Evolutionary conservation across 148 eudicot genomes (phyloP).

Genomic region (Limonium bicolor): DNA sequence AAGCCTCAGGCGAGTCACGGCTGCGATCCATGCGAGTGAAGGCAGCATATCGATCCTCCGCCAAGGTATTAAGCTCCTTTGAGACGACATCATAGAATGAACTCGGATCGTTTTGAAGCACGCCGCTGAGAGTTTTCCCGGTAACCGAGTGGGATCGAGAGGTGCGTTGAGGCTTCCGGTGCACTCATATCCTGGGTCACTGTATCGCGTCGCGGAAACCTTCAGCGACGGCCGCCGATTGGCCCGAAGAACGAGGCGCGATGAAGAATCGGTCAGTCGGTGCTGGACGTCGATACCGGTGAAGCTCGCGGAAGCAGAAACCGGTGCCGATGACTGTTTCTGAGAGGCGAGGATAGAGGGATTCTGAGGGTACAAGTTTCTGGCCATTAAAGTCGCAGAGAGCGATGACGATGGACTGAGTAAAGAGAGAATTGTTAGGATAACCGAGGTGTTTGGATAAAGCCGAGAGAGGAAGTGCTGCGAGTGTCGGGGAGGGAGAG

Average conservation of each 20-base stretch:
- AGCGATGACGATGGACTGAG: no score
- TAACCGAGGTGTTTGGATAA: no score
- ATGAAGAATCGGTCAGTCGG: background rate
- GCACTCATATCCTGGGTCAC: no score
- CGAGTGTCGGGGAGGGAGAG: background rate
- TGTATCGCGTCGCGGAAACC: slow-evolving; percentile 1
- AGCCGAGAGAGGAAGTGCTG: background rate
- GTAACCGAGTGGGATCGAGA: slow-evolving; percentile 29
- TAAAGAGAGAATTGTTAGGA: no score
- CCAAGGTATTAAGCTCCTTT: slow-evolving; percentile 32
- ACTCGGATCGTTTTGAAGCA: slow-evolving; percentile 34
- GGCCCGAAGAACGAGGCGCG: background rate
- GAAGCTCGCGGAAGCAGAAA: background rate
- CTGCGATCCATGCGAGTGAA: slow-evolving; percentile 26
- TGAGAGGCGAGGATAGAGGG: slow-evolving; percentile 1
- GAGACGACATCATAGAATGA: slow-evolving; percentile 39
- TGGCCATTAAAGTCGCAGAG: slow-evolving; percentile 7
- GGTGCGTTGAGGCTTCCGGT: slow-evolving; percentile 47
- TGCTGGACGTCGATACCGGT: background rate
- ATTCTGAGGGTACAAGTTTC: background rate
- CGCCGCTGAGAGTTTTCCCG: slow-evolving; percentile 39
- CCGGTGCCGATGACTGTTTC: background rate
- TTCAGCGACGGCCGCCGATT: slow-evolving; percentile 1
- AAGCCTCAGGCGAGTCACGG: slow-evolving; percentile 38
- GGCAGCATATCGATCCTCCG: slow-evolving; percentile 40